phyloP scores from a whole-genome alignment of 2,329 filamentous ascomycete species.

The Colletotrichum camelliae region DNA sequence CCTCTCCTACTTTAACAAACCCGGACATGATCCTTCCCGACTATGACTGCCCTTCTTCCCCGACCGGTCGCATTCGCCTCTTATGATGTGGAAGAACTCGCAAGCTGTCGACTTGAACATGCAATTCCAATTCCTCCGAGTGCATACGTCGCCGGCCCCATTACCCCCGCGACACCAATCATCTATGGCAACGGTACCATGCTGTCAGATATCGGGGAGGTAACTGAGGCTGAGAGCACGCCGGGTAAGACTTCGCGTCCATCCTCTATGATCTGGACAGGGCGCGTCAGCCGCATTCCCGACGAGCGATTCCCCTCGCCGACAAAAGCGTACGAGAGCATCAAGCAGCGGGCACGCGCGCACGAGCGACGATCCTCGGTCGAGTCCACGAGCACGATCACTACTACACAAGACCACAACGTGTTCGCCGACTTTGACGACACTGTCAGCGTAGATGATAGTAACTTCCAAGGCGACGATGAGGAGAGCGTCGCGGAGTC shows the following conservation, averaged over 20 bases:
- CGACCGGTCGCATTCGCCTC: constrained; percentile 55
- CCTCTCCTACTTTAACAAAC: constrained; percentile 88
- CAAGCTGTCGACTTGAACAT: constrained; percentile 41
- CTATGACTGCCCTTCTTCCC: constrained; percentile 62
- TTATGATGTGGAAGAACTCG: constrained; percentile 58
- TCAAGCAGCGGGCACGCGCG: constrained; percentile 48
- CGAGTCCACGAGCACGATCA: constrained; percentile 67
- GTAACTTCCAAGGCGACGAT: constrained; percentile 70
- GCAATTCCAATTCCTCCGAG: constrained; percentile 46
- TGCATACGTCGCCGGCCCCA: constrained; percentile 46
- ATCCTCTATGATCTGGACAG: constrained; percentile 8
- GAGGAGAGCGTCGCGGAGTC: constrained; percentile 69
- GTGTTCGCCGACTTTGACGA: constrained; percentile 69
- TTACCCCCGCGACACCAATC: constrained; percentile 65
- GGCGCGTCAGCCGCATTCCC: constrained; percentile 35
- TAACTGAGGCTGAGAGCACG: constrained; percentile 59
- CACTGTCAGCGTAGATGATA: constrained; percentile 65
- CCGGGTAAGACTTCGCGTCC: constrained; percentile 44
- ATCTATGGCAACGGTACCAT: constrained; percentile 74
- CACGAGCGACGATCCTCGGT: constrained; percentile 60
- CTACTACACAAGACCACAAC: constrained; percentile 54
- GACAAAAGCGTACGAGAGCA: constrained; percentile 46
- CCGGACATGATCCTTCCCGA: constrained; percentile 93
- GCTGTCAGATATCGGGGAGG: constrained; percentile 69
- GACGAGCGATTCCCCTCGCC: constrained; percentile 41